Conservation (phyloP, 2,329 filamentous ascomycete genomes). For the Thermothelomyces thermophilus region DNA sequence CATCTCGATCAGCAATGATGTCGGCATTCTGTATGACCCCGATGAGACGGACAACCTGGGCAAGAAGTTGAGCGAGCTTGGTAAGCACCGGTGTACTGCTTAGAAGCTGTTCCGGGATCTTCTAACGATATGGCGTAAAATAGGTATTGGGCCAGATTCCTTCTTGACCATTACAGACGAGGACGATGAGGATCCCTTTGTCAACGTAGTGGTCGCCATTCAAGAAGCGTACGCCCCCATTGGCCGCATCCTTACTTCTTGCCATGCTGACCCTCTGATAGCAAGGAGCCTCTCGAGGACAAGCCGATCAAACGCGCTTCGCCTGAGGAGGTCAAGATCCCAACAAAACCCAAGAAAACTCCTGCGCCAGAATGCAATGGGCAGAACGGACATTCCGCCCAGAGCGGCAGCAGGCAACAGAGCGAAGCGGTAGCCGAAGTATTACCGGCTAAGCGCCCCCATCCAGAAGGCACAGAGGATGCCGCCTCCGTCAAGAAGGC, state of each 20-base stretch:
- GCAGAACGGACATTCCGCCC: conserved; percentile 24
- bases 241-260: conserved; percentile 11
- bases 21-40: conserved; percentile 77
- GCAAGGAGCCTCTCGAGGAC: conserved; percentile 37
- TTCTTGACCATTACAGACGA: conserved; percentile 84
- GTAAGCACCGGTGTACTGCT: conserved; percentile 33
- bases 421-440: conserved; percentile 33
- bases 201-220: conserved; percentile 72
- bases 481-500: conserved; percentile 41
- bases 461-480: conserved; percentile 37
- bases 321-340: conserved; percentile 42
- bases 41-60: conserved; percentile 81
- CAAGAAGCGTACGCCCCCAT: conserved; percentile 49
- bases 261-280: conserved; percentile 29
- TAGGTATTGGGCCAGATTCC: conserved; percentile 62
- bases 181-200: conserved; percentile 64
- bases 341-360: conserved; percentile 45
- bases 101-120: neutral
- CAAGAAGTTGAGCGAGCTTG: conserved; percentile 73
- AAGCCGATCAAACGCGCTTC: conserved; percentile 49
- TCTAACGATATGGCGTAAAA: conserved; percentile 21
- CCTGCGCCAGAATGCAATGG: conserved; percentile 36
- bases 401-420: conserved; percentile 37
- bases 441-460: conserved; percentile 41
- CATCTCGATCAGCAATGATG: conserved; percentile 67